Evolutionary conservation across 2,329 filamentous ascomycete genomes (phyloP), one percentile per base, ranked within the genome.

Genomic region (Periconia macrospinosa): DNA sequence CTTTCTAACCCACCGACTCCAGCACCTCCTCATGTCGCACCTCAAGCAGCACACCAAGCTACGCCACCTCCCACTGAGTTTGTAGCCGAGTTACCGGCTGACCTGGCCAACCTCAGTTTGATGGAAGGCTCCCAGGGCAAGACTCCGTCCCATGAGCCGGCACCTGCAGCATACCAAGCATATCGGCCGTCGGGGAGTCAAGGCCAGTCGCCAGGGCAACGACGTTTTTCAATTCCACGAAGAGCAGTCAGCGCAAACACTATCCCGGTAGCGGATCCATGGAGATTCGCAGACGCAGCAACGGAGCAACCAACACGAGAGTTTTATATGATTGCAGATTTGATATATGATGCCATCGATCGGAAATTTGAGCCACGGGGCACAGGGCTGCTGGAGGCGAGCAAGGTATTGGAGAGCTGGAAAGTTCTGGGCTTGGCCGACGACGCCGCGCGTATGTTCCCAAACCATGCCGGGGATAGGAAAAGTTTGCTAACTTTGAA

Each of bases 271-370:
- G 63, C 67, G n/a, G 70, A 71, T 49, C 70, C 68, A 10, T 73
- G 70, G 70, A 60, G 68, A 40, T 63, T 72, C 44, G 69, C 64
- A 14, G 69, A 73, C 47, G 56, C 67, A 45, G 45, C 53, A 0
- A 72, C 68, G 6, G 70, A 72, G 50, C 50, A 63, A 20, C 69
- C 70, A 11, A 73, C 70, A 6, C 61, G 67, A 27, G 70, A 73
- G 42, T 73, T 73, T 50, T 72, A 70, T 20, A 63, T 70, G 11
- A 58, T 73, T 18, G 70, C 70, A 11, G 70, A 73, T 44, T 42
- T 73, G 43, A 45, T 73, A 11, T 73, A 69, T 45, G 70, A 73
- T 49, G 61, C 61, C 8, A 41, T 73, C 19, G 69, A 73, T 42
- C 52, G 61, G n/a, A 70, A 61, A 46, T 71, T 63, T 45, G 70